A percentile compares a stretch with the other conserved stretches of the same genome.
Evolutionary conservation across 164 flowering plant species (phyloP).

Genomic region (Aristolochia fimbriata): DNA sequence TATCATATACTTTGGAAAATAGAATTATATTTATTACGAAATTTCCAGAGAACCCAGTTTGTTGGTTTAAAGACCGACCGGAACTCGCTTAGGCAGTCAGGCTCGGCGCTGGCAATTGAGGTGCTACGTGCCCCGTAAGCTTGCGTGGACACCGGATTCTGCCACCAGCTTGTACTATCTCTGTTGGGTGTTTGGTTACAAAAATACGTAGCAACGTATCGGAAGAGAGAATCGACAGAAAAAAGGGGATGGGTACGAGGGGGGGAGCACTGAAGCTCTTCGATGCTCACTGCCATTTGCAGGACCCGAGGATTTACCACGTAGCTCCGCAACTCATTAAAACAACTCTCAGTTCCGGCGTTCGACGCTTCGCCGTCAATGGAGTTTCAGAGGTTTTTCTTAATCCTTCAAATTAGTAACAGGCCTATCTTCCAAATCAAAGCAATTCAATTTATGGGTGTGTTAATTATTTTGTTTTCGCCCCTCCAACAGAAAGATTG

Average conservation of each 20-base stretch:
- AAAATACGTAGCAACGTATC: not conserved
- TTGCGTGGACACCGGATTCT: too few relatives aligned
- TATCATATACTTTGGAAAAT: too few relatives aligned
- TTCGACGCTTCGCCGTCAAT: conserved; percentile 75
- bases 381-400: conserved; percentile 53
- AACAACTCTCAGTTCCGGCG: conserved; percentile 43
- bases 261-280: conserved; percentile 41
- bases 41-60: too few relatives aligned
- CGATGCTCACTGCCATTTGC: conserved; percentile 92
- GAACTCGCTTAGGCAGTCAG: too few relatives aligned
- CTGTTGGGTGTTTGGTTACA: too few relatives aligned
- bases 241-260: conserved; percentile 3
- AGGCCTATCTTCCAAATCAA: not conserved
- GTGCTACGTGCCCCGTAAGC: too few relatives aligned
- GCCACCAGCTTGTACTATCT: too few relatives aligned
- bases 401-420: too few relatives aligned
- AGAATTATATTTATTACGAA: too few relatives aligned
- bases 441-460: not conserved
- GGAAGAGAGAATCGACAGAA: conserved; percentile 1
- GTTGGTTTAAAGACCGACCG: too few relatives aligned
- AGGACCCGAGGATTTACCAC: conserved; percentile 58
- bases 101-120: too few relatives aligned
- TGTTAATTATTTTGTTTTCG: not conserved
- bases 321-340: conserved; percentile 48
- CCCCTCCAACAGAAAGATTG: conserved; percentile 52